Evolutionary conservation across 805 yeast genomes (phyloP), one percentile per base, ranked within the genome.

Genomic region (Sungouiozyma ichnusensis): DNA sequence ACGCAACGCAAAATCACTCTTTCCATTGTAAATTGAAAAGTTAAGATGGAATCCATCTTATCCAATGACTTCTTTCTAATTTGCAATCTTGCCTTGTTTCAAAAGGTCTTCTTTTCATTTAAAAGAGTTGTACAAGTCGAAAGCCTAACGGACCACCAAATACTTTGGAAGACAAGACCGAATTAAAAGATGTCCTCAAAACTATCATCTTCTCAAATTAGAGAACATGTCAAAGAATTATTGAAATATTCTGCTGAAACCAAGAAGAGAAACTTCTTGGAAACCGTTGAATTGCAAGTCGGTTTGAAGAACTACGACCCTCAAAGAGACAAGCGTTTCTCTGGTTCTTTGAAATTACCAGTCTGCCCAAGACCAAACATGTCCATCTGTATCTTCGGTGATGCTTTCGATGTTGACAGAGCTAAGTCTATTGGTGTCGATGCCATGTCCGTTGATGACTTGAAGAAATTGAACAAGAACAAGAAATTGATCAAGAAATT

Each of bases 321-420:
- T 69, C 98, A 92, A 80, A 88, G 98, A 85, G 99, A 92, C 77
- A 92, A 92, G 88, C 97, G 99, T 87, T 92, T 92, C 97, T 90
- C 97, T 71, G 99, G 99, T 77, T 68, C 97, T 68, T 81, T 92
- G 76, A 92, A 81, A 77, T 79, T 92, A 64, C 99, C 99, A 68
- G 81, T 80, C 68, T 95, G 94, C 59, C 98, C 98, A 78, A 94
- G 99, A 81, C 99, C 99, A 77, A 92, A 92, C 95, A 86, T 92
- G 97, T 85, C 97, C 74, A 74, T 92, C 78, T 92, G 98, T 77
- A 87, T 92, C 71, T 92, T 92, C 66, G 99, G 98, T 84, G 98
- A 92, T 73, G 98, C 98, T 70, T 92, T 90, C 69, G 99, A 92
- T 75, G 94, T 86, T 63, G 99, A 92, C 84, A 88, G 99, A 81